Evolutionary conservation across 2,329 filamentous ascomycete genomes (phyloP).

Genomic region (Elsinoe australis): DNA sequence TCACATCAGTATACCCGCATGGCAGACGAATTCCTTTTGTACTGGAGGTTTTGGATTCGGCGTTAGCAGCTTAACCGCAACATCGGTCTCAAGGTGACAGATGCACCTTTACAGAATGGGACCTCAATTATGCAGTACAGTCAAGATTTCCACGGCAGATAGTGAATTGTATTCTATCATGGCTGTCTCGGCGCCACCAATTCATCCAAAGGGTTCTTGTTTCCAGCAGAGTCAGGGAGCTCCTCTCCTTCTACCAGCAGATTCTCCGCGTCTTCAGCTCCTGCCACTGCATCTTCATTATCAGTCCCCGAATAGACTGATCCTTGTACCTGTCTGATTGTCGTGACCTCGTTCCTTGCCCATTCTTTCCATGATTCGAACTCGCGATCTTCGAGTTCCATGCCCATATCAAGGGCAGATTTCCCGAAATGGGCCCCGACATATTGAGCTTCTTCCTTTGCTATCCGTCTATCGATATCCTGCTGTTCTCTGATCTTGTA

Average conservation of each 20-base stretch:
- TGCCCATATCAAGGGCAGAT: slow-evolving; percentile 63
- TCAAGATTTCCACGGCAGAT: too few relatives aligned
- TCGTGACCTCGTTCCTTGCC: slow-evolving; percentile 52
- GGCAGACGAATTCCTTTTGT: slow-evolving; percentile 15
- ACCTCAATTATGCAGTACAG: not conserved
- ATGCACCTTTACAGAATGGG: too few relatives aligned
- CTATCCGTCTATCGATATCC: slow-evolving; percentile 74
- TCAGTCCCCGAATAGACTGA: slow-evolving; percentile 36
- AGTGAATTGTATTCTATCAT: slow-evolving; percentile 5
- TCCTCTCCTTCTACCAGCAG: slow-evolving; percentile 34
- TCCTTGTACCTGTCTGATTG: slow-evolving; percentile 42
- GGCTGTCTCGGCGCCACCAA: not conserved
- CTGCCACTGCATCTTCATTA: slow-evolving; percentile 28
- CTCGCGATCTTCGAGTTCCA: slow-evolving; percentile 70
- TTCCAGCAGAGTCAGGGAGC: slow-evolving; percentile 28
- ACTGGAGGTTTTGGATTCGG: not conserved
- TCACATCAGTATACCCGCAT: slow-evolving; percentile 4
- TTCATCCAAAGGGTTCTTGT: slow-evolving; percentile 15
- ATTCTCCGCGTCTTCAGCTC: slow-evolving; percentile 25
- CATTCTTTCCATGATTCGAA: slow-evolving; percentile 82
- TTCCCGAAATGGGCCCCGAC: slow-evolving; percentile 86
- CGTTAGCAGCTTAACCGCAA: too few relatives aligned
- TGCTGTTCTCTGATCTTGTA: slow-evolving; percentile 75
- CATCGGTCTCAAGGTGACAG: too few relatives aligned
- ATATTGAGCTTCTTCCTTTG: slow-evolving; percentile 76